Percentiles rank a stretch among this genome's conserved stretches.
Evolutionary conservation across 257 asterid species (phyloP).

Genomic region (Ophiorrhiza pumila): DNA sequence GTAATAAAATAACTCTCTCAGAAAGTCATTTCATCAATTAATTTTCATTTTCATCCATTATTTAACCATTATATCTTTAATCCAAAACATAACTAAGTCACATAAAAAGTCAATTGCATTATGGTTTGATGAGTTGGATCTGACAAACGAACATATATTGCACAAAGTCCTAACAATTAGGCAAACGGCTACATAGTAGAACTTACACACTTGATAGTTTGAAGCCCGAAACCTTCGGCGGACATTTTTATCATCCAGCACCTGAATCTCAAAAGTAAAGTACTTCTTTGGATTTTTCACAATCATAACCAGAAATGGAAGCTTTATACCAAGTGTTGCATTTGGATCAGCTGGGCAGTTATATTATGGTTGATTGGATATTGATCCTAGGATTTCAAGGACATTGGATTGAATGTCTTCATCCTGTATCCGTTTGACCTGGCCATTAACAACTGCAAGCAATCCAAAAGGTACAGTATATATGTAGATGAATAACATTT

Average conservation of each 20-base stretch:
- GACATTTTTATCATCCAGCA: constrained; percentile 97
- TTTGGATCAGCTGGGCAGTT: constrained; percentile 97
- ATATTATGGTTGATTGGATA: constrained; percentile 79
- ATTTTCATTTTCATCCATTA: no score
- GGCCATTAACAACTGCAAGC: constrained; percentile 75
- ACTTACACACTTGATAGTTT: constrained; percentile 98
- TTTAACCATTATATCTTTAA: background rate
- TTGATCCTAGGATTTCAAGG: constrained; percentile 76
- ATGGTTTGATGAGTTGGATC: background rate
- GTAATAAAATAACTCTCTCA: no score
- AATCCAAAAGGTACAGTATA: constrained; percentile 5
- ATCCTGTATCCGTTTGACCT: constrained; percentile 78
- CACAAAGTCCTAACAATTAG: background rate
- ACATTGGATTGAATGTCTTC: constrained; percentile 94
- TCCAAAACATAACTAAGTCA: no score
- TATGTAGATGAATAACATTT: background rate
- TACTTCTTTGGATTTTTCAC: constrained; percentile 82
- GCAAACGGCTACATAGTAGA: constrained; percentile 27
- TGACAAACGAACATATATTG: background rate
- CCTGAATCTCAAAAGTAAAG: constrained; percentile 95
- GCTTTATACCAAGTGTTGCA: constrained; percentile 96
- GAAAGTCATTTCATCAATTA: background rate
- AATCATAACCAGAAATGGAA: constrained; percentile 85
- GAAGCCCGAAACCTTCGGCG: constrained; percentile 96
- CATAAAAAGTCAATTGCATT: background rate